These are phyloP conservation scores for Ettlia oleoabundans DNA, from an alignment of 139 green algal genomes.

Conservation along the genomic window DNA sequence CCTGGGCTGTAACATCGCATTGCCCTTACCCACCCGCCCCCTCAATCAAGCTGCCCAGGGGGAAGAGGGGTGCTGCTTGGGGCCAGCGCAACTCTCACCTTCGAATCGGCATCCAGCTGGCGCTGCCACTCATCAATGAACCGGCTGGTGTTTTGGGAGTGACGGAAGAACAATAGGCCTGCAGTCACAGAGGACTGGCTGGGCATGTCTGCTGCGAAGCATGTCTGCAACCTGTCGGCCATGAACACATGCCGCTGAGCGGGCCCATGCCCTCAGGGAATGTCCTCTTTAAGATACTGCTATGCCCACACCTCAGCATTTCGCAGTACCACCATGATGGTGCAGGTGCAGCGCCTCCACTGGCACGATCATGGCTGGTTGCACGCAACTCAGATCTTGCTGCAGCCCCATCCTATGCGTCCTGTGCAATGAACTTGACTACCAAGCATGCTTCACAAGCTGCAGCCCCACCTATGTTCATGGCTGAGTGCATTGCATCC, in stretches of 20 bases:
- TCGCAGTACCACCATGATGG: no score
- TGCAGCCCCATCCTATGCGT: background rate
- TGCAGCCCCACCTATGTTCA: slow-evolving; percentile 26
- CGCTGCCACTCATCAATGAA: slow-evolving; percentile 72
- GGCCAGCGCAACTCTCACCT: slow-evolving; percentile 40
- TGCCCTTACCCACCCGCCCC: no score
- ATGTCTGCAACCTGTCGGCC: no score
- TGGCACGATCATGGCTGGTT: background rate
- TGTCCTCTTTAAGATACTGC: no score
- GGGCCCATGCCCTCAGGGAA: no score
- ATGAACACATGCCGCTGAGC: no score
- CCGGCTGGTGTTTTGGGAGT: slow-evolving; percentile 39
- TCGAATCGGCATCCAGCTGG: slow-evolving; percentile 73
- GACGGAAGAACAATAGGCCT: slow-evolving; percentile 73
- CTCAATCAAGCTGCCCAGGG: no score
- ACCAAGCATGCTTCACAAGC: background rate
- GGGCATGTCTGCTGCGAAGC: no score
- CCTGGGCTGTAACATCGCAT: no score
- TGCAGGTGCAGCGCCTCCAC: background rate
- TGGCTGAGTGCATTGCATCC: slow-evolving; percentile 56
- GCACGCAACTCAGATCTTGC: background rate
- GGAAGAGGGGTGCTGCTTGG: background rate
- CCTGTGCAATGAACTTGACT: background rate
- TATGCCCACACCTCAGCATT: no score
- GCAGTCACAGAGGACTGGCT: background rate